A percentile compares a stretch with the other conserved stretches of the same genome.
phyloP scores from a whole-genome alignment of 2,329 filamentous ascomycete species.

The Ceratocystiopsis brevicomis region DNA sequence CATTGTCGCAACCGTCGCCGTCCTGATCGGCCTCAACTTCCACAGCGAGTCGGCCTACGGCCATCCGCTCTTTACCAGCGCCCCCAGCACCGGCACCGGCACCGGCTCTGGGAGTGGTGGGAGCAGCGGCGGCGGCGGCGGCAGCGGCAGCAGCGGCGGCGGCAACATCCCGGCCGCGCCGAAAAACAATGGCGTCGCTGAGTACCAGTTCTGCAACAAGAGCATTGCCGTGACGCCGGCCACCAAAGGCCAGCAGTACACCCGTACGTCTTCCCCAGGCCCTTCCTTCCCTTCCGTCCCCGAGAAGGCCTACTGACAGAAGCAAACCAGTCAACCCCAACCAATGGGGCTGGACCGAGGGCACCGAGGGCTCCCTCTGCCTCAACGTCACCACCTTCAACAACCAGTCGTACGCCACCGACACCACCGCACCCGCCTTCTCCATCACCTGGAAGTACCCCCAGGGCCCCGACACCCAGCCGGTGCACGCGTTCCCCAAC shows the following conservation, averaged over 20 bases:
- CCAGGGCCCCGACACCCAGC: conserved; percentile 20
- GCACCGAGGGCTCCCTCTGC: conserved; percentile 23
- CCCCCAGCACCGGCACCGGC: conserved; percentile 9
- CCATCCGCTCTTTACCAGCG: conserved; percentile 24
- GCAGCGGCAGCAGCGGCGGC: conserved; percentile 2
- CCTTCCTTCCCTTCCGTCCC: too few relatives aligned
- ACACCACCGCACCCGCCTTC: conserved; percentile 27
- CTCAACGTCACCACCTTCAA: conserved; percentile 32
- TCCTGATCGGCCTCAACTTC: conserved; percentile 27
- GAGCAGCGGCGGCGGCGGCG: conserved; percentile 3
- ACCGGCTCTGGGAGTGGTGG: conserved; percentile 8
- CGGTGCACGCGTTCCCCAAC: conserved; percentile 37
- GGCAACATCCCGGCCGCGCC: conserved; percentile 16
- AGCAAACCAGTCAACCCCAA: conserved; percentile 32
- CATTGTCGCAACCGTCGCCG: conserved; percentile 16
- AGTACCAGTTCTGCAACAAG: conserved; percentile 20
- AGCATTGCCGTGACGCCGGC: conserved; percentile 26
- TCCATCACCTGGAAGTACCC: conserved; percentile 34
- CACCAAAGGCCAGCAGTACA: conserved; percentile 25
- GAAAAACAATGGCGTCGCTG: too few relatives aligned
- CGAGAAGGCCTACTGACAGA: too few relatives aligned
- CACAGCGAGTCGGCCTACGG: conserved; percentile 23
- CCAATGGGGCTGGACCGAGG: conserved; percentile 29
- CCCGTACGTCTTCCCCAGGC: conserved; percentile 19
- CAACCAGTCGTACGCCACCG: conserved; percentile 30